A percentile compares a stretch with the other conserved stretches of the same genome.
These are phyloP conservation scores for Mantamonas sphyraenae DNA, from an alignment of 78 protist species.

Conservation along the genomic window DNA sequence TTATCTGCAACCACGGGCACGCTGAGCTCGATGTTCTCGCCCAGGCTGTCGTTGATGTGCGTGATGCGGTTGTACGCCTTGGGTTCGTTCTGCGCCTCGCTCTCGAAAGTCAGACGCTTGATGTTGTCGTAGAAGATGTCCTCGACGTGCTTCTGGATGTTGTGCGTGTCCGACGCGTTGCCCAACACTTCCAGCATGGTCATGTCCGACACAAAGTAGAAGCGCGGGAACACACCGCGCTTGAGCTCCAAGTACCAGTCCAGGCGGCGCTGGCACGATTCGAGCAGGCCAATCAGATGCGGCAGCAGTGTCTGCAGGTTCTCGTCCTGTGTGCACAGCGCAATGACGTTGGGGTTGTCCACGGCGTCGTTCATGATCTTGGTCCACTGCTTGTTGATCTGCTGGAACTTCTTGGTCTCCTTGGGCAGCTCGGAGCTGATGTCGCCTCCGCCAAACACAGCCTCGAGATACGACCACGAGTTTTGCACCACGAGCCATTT, in stretches of 20 bases:
- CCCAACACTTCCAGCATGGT: slow-evolving; percentile 78
- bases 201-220: slow-evolving; percentile 84
- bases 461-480: slow-evolving; percentile 80
- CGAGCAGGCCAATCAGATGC: slow-evolving; percentile 68
- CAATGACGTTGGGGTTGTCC: slow-evolving; percentile 51
- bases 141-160: slow-evolving; percentile 60
- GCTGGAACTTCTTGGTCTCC: slow-evolving; percentile 68
- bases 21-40: slow-evolving; percentile 37
- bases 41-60: slow-evolving; percentile 8
- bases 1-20: slow-evolving; percentile 50
- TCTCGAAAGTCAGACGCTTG: too few relatives aligned
- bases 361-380: slow-evolving; percentile 62
- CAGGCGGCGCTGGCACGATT: slow-evolving; percentile 78
- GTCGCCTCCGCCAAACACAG: slow-evolving; percentile 82
- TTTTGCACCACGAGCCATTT: slow-evolving; percentile 75
- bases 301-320: slow-evolving; percentile 39
- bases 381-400: slow-evolving; percentile 66
- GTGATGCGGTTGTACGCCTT: not conserved
- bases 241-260: slow-evolving; percentile 74
- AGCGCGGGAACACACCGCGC: slow-evolving; percentile 75
- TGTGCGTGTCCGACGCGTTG: slow-evolving; percentile 63
- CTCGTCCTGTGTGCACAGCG: slow-evolving; percentile 30
- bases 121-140: slow-evolving; percentile 60
- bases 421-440: slow-evolving; percentile 74
- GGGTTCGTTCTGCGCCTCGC: slow-evolving; percentile 8